phyloP scores from a whole-genome alignment of 371 early-diverging fungal species.

The Mucor saturninus region DNA sequence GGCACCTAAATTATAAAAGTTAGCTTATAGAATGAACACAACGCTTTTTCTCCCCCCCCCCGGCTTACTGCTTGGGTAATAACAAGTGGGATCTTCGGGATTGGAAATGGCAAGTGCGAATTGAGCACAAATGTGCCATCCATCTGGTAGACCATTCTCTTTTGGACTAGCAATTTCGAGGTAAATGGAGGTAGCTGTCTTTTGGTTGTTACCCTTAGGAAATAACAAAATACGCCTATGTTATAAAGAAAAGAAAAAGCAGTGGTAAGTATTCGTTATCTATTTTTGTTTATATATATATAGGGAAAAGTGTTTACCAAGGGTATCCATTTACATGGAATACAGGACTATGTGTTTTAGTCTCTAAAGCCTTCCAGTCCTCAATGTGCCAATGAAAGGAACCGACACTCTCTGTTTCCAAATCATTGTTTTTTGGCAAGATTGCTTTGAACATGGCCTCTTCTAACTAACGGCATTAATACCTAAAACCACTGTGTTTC shows the following conservation, averaged over 20 bases:
- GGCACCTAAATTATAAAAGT: constrained; percentile 55
- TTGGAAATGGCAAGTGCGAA: constrained; percentile 86
- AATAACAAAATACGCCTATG: constrained; percentile 87
- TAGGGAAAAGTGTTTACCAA: constrained; percentile 18
- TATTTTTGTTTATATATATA: background rate
- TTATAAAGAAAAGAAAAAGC: background rate
- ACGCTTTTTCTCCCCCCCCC: background rate
- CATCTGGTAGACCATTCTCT: constrained; percentile 22
- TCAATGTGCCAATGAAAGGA: constrained; percentile 29
- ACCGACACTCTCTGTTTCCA: constrained; percentile 21
- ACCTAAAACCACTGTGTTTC: background rate
- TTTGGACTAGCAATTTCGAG: constrained; percentile 81
- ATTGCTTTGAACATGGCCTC: constrained; percentile 18
- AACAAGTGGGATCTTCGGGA: constrained; percentile 72
- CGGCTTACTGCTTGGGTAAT: constrained; percentile 61
- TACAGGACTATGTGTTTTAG: constrained; percentile 23
- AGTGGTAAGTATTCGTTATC: too few relatives aligned
- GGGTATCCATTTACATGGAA: constrained; percentile 26
- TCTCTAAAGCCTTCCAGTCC: constrained; percentile 32
- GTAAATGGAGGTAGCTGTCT: constrained; percentile 78
- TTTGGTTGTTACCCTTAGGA: constrained; percentile 85
- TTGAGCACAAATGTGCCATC: constrained; percentile 90
- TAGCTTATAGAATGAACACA: background rate
- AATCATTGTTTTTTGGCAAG: constrained; percentile 23
- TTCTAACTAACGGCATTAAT: constrained; percentile 7